phyloP scores from a whole-genome alignment of 2,329 filamentous ascomycete genomes.

The Rutstroemia sydowiana region DNA sequence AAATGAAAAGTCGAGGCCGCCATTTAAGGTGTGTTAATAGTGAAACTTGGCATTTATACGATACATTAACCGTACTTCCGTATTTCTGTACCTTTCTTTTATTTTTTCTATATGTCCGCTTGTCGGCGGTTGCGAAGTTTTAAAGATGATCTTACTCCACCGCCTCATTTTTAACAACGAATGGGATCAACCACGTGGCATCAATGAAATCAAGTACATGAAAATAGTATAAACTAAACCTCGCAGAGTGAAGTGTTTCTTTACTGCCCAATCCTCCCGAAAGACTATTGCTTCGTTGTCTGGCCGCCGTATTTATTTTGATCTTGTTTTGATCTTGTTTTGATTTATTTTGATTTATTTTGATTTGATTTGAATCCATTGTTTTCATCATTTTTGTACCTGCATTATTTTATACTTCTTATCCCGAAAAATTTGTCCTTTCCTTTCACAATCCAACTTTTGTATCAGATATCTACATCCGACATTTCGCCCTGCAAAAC shows the following conservation, averaged over 20 bases:
- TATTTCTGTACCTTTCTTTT: too few relatives aligned
- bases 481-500: too few relatives aligned
- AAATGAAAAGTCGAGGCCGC: slow-evolving; percentile 1
- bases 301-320: slow-evolving; percentile 1
- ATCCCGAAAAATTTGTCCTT: not conserved
- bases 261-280: slow-evolving; percentile 7
- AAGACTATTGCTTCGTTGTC: slow-evolving; percentile 5
- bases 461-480: not conserved
- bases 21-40: not conserved
- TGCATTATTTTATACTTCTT: slow-evolving; percentile 9
- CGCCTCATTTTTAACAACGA: slow-evolving; percentile 9
- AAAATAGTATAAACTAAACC: not conserved
- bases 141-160: slow-evolving; percentile 6
- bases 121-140: slow-evolving; percentile 6
- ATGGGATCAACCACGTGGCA: slow-evolving; percentile 10
- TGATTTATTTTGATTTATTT: too few relatives aligned
- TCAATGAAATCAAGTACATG: slow-evolving; percentile 1
- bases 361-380: too few relatives aligned
- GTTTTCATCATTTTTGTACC: not conserved
- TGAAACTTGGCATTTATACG: not conserved
- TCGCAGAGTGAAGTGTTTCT: slow-evolving; percentile 8
- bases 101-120: not conserved
- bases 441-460: not conserved
- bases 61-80: slow-evolving; percentile 1
- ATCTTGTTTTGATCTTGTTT: too few relatives aligned